phyloP scores from a whole-genome alignment of 805 yeast species.

The Ogataea glucozyma region DNA sequence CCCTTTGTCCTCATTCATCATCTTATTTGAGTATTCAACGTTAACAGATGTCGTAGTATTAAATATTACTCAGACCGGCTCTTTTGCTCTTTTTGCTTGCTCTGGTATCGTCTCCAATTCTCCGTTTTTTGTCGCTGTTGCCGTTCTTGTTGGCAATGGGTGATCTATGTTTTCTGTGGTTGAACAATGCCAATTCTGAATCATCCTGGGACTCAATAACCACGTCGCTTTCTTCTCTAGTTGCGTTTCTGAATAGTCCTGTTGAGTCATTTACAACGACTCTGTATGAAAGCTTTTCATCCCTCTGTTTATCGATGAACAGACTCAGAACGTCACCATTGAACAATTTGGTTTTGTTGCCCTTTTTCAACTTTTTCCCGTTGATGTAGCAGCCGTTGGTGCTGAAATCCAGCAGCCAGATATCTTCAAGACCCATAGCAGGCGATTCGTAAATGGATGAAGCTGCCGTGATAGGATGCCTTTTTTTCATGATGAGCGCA shows the following conservation, averaged over 20 bases:
- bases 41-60: too few species aligned
- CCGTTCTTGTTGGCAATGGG: slow-evolving; percentile 7
- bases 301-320: slow-evolving; percentile 58
- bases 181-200: slow-evolving; percentile 14
- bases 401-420: slow-evolving; percentile 79
- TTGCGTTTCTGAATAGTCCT: slow-evolving; percentile 57
- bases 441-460: slow-evolving; percentile 63
- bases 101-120: slow-evolving; percentile 6
- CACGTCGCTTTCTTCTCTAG: slow-evolving; percentile 30
- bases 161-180: slow-evolving; percentile 8
- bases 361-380: slow-evolving; percentile 56
- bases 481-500: slow-evolving; percentile 63
- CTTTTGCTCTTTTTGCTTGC: slow-evolving; percentile 22
- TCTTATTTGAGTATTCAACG: too few species aligned
- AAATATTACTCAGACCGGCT: slow-evolving; percentile 24
- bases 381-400: slow-evolving; percentile 80
- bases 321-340: slow-evolving; percentile 68
- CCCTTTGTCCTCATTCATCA: too few species aligned
- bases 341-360: slow-evolving; percentile 58
- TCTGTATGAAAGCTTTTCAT: slow-evolving; percentile 54
- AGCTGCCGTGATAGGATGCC: slow-evolving; percentile 56
- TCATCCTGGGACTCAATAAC: slow-evolving; percentile 24
- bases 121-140: slow-evolving; percentile 13
- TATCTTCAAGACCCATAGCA: slow-evolving; percentile 66
- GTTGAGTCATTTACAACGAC: slow-evolving; percentile 59